phyloP scores from a whole-genome alignment of 495 filamentous ascomycete species.

The Neurospora sp. region DNA sequence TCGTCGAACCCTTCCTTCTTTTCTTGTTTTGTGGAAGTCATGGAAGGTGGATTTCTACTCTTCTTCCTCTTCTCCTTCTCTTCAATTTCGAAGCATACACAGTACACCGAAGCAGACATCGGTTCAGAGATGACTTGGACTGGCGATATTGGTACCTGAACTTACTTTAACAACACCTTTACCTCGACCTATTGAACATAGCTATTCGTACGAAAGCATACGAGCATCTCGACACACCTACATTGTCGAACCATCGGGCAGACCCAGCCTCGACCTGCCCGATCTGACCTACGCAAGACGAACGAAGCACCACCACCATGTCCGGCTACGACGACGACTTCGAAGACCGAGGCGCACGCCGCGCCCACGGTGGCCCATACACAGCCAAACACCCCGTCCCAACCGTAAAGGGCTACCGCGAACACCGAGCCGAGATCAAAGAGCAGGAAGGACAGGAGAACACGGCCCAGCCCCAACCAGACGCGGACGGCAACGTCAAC shows the following conservation, averaged over 20 bases:
- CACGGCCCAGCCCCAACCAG: constrained; percentile 26
- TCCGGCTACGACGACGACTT: constrained; percentile 25
- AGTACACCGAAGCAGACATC: neutral
- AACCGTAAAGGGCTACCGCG: constrained; percentile 51
- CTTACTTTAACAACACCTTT: neutral
- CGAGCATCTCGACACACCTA: neutral
- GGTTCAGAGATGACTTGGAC: neutral
- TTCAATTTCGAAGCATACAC: neutral
- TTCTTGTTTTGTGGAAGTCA: neutral
- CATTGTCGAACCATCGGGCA: neutral
- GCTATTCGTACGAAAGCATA: neutral
- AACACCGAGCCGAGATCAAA: constrained; percentile 42
- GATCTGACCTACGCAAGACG: neutral
- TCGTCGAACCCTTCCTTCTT: neutral
- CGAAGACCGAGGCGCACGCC: constrained; percentile 34
- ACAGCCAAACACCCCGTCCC: constrained; percentile 49
- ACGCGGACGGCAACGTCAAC: constrained; percentile 29
- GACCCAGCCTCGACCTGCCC: neutral
- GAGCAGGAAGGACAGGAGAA: constrained; percentile 1
- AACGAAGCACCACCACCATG: neutral
- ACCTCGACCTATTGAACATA: neutral
- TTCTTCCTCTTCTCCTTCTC: neutral
- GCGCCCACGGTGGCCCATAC: constrained; percentile 43
- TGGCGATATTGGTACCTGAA: neutral
- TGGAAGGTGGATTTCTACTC: neutral